A percentile compares a stretch with the other conserved stretches of the same genome.
Conservation (phyloP, 306 rosid species). For the Prunus dulcis region DNA sequence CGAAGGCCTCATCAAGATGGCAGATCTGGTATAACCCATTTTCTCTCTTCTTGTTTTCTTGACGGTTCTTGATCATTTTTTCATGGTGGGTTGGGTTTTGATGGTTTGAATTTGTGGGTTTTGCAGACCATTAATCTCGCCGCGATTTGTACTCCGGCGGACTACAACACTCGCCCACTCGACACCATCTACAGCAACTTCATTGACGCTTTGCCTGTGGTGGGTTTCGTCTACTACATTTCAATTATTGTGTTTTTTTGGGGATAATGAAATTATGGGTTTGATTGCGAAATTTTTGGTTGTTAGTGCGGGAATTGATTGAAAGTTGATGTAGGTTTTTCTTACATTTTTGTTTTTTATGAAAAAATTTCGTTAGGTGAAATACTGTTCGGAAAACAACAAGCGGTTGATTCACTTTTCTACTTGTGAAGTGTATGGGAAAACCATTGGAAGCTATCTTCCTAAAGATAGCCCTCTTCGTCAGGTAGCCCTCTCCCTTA, state of each 20-base stretch:
- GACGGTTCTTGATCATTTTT: background rate
- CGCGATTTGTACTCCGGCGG: constrained; percentile 95
- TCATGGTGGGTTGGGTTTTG: background rate
- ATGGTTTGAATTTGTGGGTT: background rate
- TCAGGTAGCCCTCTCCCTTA: constrained; percentile 49
- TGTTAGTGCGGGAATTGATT: constrained; percentile 12
- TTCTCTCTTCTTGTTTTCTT: background rate
- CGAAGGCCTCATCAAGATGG: constrained; percentile 80
- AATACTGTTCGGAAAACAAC: constrained; percentile 85
- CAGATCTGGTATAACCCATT: constrained; percentile 73
- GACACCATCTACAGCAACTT: constrained; percentile 94
- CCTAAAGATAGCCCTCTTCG: constrained; percentile 93
- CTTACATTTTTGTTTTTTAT: constrained; percentile 4
- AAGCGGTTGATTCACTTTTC: constrained; percentile 93
- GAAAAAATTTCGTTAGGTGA: constrained; percentile 44
- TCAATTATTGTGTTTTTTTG: background rate
- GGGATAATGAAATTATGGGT: background rate
- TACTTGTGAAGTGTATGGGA: constrained; percentile 95
- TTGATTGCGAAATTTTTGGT: constrained; percentile 13
- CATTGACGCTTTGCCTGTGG: constrained; percentile 94
- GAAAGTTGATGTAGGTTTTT: constrained; percentile 19
- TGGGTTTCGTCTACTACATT: constrained; percentile 15
- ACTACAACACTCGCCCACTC: constrained; percentile 87
- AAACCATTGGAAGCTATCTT: constrained; percentile 89
- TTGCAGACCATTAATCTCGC: constrained; percentile 82